Percentiles rank a stretch among this genome's conserved stretches.
Conservation (phyloP, 1,284 basidiomycete genomes). For the Trametes versicolor region DNA sequence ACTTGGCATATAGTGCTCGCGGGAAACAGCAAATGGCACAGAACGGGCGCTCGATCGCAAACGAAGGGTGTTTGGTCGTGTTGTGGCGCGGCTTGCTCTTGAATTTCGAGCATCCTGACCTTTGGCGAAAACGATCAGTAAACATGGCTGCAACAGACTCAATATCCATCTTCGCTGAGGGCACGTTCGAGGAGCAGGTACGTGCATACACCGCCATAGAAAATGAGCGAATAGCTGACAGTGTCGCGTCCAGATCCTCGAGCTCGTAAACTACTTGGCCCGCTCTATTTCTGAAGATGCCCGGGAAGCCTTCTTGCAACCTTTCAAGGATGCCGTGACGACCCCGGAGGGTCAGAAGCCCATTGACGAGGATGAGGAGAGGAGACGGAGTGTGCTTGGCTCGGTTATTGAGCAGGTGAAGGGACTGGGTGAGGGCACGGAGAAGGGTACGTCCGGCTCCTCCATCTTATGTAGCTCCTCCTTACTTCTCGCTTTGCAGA, state of each 20-base stretch:
- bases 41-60: neutral
- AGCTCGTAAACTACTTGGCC: constrained; percentile 82
- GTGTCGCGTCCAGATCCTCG: constrained; percentile 67
- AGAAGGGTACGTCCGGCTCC: constrained; percentile 65
- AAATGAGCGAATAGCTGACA: constrained; percentile 14
- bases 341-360: constrained; percentile 63
- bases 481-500: constrained; percentile 54
- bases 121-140: constrained; percentile 34
- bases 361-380: constrained; percentile 61
- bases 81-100: constrained; percentile 25
- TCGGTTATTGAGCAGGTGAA: constrained; percentile 72
- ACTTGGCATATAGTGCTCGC: no score
- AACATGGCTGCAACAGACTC: constrained; percentile 68
- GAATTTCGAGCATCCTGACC: constrained; percentile 30
- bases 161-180: constrained; percentile 87
- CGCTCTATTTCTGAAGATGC: constrained; percentile 76
- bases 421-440: constrained; percentile 75
- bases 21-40: neutral
- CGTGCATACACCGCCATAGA: constrained; percentile 5
- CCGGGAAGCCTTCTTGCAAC: constrained; percentile 67
- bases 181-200: constrained; percentile 90
- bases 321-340: constrained; percentile 71
- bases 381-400: constrained; percentile 61
- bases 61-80: constrained; percentile 25
- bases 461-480: constrained; percentile 9